Conservation (phyloP, 2,329 filamentous ascomycete genomes). For the Dendryphion nanum region DNA sequence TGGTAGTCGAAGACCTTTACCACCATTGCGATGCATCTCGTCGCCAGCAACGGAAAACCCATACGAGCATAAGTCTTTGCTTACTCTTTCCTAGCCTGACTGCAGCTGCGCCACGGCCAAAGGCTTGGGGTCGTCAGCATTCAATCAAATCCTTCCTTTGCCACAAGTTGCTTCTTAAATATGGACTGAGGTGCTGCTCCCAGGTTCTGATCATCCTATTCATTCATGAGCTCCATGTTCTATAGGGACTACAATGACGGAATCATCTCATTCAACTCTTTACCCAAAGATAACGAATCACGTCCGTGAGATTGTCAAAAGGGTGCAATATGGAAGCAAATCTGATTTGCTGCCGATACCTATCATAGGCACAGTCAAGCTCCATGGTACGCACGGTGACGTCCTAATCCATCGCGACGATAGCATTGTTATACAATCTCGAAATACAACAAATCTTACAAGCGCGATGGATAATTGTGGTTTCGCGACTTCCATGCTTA, state of each 20-base stretch:
- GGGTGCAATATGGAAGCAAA: conserved; percentile 5
- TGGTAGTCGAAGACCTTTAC: no score
- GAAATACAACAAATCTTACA: conserved; percentile 18
- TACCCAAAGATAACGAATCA: conserved; percentile 32
- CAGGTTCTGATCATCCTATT: neutral
- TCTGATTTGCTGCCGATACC: conserved; percentile 11
- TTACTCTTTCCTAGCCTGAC: no score
- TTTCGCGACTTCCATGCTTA: conserved; percentile 22
- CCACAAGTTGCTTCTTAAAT: no score
- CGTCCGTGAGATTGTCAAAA: conserved; percentile 18
- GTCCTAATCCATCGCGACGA: conserved; percentile 23
- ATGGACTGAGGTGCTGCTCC: no score
- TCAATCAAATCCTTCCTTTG: no score
- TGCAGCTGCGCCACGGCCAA: no score
- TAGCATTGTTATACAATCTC: conserved; percentile 23
- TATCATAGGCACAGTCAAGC: conserved; percentile 29
- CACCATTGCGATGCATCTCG: no score
- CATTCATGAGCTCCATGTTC: neutral
- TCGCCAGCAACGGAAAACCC: no score
- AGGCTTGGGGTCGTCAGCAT: no score
- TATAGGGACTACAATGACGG: neutral
- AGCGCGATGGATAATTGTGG: conserved; percentile 18
- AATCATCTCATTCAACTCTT: conserved; percentile 14
- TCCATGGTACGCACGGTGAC: conserved; percentile 35
- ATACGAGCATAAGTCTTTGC: no score